Base-by-base conservation (phyloP, 495 filamentous ascomycete species). In the Baudoinia panamericana region DNA sequence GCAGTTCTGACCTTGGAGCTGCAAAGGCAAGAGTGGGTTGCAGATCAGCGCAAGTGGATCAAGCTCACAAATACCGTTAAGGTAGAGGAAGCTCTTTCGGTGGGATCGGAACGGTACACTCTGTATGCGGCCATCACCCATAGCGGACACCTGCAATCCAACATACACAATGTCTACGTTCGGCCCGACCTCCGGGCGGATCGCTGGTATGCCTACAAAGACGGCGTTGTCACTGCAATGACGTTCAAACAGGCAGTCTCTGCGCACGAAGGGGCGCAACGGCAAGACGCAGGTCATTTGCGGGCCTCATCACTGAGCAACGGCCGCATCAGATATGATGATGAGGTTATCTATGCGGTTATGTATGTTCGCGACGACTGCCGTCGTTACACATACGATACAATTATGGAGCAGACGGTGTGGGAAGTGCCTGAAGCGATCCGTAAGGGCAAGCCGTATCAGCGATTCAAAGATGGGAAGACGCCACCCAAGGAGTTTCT, bases 91-190 rank as follows among this genome's bases (percentile, higher is more conserved):
- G 54, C 62, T 12, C 46, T 80, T 15, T 30, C 16, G 16, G 56
- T 80, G 11, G 48, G 56, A 11, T 65, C 38, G 54, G 44, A 30
- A 5, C 18, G 64, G 3, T 81, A 80, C 50, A 63, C 68, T 0
- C 64, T 81, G 1, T 78, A 72, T 45, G 73, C 73, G 12, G 72
- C 77, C 33, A 60, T 78, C 13, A 73, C 77, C 3, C 76, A 80
- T 48, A 65, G 65, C 37, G 75, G 71, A 22, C 68, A 67, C 20
- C 71, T 77, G 26, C 69, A 69, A 11, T 78, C 76, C 7, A 66
- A 68, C 37, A 63, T 74, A 22, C 80, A 75, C 57, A 71, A 73
- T 48, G 69, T 71, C 29, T 70, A 78, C 28, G 52, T 81, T 31
- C 66, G 74, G 12, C 76, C 76, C 9, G 64, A 64, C 15, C 72